Base-by-base conservation (phyloP, 2,329 filamentous ascomycete species). In the Ceratocystis papillata region DNA sequence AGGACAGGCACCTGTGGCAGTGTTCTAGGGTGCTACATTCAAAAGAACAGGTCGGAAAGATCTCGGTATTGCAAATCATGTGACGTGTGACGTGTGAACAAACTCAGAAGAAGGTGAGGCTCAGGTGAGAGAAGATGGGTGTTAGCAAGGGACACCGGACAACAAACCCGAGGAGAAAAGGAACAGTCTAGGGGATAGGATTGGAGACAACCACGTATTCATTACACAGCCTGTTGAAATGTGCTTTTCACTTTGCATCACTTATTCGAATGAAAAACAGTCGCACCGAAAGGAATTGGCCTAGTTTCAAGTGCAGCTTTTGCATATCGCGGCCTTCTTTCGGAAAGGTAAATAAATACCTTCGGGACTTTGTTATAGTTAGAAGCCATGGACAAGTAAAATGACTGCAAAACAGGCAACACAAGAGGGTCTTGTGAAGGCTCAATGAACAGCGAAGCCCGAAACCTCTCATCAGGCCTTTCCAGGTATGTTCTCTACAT, bases 1-100 rank as follows among this genome's bases (percentile, higher is more conserved):
- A 17, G 28, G 15, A 28, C 15, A 30, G 37, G 8, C 10, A 41
- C 37, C 12, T n/a, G 17, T 37, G 28, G 53, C 28, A n/a, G 53
- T 25, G 25, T n/a, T 5, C 7, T 20, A 44, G 25, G 17, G n/a
- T 12, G 30, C 17, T 8, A 62, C 17, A 45, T 17, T 10, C 33
- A 45, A 45, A 30, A 62, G 25, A 17, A 44, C n/a, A 33, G 12
- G 53, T 25, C 53, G 53, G 53, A 8, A 20, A 59, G 53, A 59
- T 59, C 53, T 59, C 53, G 53, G 53, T 25, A 59, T 59, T 59
- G 5, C 25, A n/a, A 33, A 28, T 59, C 53, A 59, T 25, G 28
- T 59, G 53, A 59, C 6, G 53, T 45, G 59, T 28, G 60, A 33
- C 44, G 41, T 28, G 37, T 45, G 25, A 62, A 30, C 8, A 62